These are phyloP conservation scores for Fusarium sp. DNA, from an alignment of 2,329 filamentous ascomycete genomes.

Conservation along the genomic window DNA sequence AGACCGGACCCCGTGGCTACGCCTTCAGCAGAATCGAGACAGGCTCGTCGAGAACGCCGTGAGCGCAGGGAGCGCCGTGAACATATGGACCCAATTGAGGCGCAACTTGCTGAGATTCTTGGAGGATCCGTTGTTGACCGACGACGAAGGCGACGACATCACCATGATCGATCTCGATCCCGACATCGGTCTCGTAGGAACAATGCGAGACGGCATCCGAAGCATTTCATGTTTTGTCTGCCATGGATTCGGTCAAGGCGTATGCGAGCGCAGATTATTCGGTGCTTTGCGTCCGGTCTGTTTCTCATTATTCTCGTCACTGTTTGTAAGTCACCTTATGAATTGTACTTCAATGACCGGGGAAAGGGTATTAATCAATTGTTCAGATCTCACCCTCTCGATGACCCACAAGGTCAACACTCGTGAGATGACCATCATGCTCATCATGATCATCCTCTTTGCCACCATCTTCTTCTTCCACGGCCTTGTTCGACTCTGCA, in stretches of 20 bases:
- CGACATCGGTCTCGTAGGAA: conserved; percentile 24
- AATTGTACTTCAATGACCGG: neutral
- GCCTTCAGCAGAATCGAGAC: conserved; percentile 11
- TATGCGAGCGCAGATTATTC: conserved; percentile 67
- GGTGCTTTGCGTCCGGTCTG: conserved; percentile 73
- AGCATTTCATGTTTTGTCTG: conserved; percentile 65
- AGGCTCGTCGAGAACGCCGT: conserved; percentile 12
- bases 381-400: conserved; percentile 77
- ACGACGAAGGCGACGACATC: conserved; percentile 7
- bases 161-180: conserved; percentile 12
- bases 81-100: conserved; percentile 24
- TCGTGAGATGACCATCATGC: conserved; percentile 81
- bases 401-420: conserved; percentile 72
- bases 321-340: conserved; percentile 68
- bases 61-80: conserved; percentile 7
- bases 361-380: neutral
- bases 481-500: conserved; percentile 77
- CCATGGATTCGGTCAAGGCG: conserved; percentile 66
- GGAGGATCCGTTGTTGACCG: conserved; percentile 7
- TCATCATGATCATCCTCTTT: conserved; percentile 81
- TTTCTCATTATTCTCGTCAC: conserved; percentile 70
- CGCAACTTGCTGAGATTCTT: conserved; percentile 31
- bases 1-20: conserved; percentile 28
- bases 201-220: conserved; percentile 42
- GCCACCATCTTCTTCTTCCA: conserved; percentile 85